Evolutionary conservation across 2,329 filamentous ascomycete genomes (phyloP).

Genomic region (Botrytis paeoniae): DNA sequence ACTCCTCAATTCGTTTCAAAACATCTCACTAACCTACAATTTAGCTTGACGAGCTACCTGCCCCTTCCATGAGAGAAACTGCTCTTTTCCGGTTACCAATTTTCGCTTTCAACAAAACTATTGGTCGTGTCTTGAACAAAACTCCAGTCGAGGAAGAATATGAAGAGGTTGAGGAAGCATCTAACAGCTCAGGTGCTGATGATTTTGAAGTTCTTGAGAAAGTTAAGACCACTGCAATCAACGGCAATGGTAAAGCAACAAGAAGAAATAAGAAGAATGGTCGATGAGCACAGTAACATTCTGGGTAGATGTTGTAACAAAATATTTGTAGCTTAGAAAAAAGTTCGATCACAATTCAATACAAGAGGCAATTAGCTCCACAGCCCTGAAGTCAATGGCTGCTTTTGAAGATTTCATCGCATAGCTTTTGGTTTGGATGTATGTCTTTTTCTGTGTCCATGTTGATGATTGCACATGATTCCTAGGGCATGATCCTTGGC

Average conservation of each 20-base stretch:
- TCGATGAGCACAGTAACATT: conserved; percentile 17
- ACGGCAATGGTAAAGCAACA: conserved; percentile 32
- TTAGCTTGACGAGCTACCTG: conserved; percentile 73
- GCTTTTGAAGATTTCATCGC: not conserved
- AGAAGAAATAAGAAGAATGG: conserved; percentile 34
- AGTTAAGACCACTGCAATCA: conserved; percentile 36
- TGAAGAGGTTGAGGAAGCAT: conserved; percentile 42
- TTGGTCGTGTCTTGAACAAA: conserved; percentile 49
- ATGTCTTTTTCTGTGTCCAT: no score
- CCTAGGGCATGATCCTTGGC: not conserved
- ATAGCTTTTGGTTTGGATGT: not conserved
- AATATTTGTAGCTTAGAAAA: conserved; percentile 23
- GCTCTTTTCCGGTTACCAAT: conserved; percentile 75
- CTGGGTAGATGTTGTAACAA: conserved; percentile 20
- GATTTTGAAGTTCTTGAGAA: conserved; percentile 64
- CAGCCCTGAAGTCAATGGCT: conserved; percentile 1
- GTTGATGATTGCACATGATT: not conserved
- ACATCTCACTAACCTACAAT: not conserved
- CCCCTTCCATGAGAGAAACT: conserved; percentile 77
- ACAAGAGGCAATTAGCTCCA: not conserved
- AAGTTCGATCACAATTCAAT: conserved; percentile 6
- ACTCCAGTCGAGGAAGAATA: conserved; percentile 39
- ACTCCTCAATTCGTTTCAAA: not conserved
- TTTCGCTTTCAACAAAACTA: conserved; percentile 62
- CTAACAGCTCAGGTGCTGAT: conserved; percentile 55